Conservation (phyloP, 306 rosid genomes). For the Parietaria judaica region DNA sequence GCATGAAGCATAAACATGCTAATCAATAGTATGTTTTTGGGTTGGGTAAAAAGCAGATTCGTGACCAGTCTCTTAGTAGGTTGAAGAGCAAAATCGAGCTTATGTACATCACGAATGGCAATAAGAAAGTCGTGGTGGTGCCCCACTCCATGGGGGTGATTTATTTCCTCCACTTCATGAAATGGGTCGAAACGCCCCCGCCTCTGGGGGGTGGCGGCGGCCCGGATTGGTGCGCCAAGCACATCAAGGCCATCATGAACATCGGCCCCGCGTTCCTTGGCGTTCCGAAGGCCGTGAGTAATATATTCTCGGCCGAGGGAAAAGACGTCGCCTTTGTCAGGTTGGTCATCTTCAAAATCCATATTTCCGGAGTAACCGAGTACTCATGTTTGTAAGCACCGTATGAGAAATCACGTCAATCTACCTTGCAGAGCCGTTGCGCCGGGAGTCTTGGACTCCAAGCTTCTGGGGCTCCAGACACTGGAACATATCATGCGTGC, state of each 20-base stretch:
- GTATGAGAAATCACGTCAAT: too few relatives aligned
- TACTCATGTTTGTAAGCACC: neutral
- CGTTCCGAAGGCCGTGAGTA: conserved; percentile 58
- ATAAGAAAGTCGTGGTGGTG: conserved; percentile 76
- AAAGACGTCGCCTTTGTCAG: conserved; percentile 42
- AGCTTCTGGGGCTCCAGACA: conserved; percentile 49
- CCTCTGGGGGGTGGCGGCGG: conserved; percentile 77
- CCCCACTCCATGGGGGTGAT: conserved; percentile 73
- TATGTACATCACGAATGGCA: conserved; percentile 49
- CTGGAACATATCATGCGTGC: conserved; percentile 49
- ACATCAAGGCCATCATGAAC: conserved; percentile 76
- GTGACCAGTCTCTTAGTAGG: conserved; percentile 66
- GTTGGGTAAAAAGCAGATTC: conserved; percentile 40
- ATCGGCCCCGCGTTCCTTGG: conserved; percentile 69
- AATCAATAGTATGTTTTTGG: conserved; percentile 13
- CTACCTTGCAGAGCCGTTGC: conserved; percentile 43
- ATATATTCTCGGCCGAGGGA: conserved; percentile 53
- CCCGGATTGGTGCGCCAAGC: conserved; percentile 63
- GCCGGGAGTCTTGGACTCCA: conserved; percentile 52
- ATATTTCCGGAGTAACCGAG: conserved; percentile 2
- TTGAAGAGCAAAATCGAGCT: conserved; percentile 81
- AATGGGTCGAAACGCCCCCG: conserved; percentile 77
- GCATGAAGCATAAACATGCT: neutral
- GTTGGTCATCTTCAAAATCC: conserved; percentile 31
- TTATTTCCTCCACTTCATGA: conserved; percentile 77